Conservation (phyloP, 1,139 yeast species). For the Taphrina flavorubra region DNA sequence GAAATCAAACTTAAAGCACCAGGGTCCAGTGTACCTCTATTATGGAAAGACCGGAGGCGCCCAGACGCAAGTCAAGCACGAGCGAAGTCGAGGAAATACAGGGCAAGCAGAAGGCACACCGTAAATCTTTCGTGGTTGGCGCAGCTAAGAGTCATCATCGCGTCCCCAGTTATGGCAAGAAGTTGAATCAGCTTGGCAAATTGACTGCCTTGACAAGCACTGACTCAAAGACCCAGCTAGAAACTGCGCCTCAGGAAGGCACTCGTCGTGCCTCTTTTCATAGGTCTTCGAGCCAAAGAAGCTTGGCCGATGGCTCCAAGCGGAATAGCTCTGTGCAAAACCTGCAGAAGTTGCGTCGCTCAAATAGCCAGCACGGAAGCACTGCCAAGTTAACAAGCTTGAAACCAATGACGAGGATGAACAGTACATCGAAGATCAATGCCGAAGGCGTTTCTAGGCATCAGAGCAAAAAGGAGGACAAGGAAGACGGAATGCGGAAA, state of each 20-base stretch:
- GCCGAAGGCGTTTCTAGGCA: not conserved
- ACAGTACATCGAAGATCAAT: not conserved
- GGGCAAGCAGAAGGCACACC: conserved; percentile 23
- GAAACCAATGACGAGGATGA: conserved; percentile 16
- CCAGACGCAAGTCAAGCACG: conserved; percentile 36
- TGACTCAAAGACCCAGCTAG: conserved; percentile 1
- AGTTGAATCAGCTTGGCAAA: conserved; percentile 38
- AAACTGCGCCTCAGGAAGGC: not conserved
- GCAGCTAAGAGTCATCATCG: conserved; percentile 27
- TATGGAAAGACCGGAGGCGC: conserved; percentile 26
- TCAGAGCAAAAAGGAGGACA: not conserved
- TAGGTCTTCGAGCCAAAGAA: conserved; percentile 35
- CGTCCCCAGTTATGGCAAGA: conserved; percentile 39
- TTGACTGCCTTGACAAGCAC: conserved; percentile 31
- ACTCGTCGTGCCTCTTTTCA: conserved; percentile 9
- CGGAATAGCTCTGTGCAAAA: conserved; percentile 21
- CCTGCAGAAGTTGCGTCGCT: conserved; percentile 15
- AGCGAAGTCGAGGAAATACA: conserved; percentile 25
- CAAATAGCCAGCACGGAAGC: conserved; percentile 33
- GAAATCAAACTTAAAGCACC: not conserved
- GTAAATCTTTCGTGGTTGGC: conserved; percentile 33
- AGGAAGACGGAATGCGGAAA: not conserved
- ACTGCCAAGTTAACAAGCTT: conserved; percentile 6
- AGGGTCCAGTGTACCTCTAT: not conserved
- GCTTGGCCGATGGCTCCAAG: conserved; percentile 9